Percentiles rank a stretch among this genome's conserved stretches.
Conservation (phyloP, 208 protist genomes). For the Phytomonas francai region DNA sequence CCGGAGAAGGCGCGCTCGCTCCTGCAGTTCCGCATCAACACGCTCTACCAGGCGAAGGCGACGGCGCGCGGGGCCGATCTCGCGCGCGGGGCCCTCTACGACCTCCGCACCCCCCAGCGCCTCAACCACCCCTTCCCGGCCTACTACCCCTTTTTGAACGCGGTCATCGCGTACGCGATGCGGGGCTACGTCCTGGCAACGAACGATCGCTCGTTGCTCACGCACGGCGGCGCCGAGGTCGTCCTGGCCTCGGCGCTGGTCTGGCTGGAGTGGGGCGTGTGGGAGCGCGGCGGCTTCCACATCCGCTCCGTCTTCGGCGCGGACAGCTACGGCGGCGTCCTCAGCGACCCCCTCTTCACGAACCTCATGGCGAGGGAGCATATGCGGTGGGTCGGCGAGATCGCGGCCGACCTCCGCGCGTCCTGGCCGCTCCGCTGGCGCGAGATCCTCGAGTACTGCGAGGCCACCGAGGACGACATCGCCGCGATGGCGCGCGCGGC, state of each 20-base stretch:
- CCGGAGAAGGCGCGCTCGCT: conserved; percentile 64
- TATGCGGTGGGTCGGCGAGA: conserved; percentile 71
- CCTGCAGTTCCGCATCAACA: conserved; percentile 81
- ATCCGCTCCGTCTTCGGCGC: conserved; percentile 78
- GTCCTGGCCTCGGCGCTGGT: conserved; percentile 73
- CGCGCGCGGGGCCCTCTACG: conserved; percentile 76
- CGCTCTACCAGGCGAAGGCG: conserved; percentile 59
- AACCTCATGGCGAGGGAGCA: conserved; percentile 86
- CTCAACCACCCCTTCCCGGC: conserved; percentile 59
- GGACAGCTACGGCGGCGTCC: conserved; percentile 78
- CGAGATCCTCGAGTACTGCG: conserved; percentile 48
- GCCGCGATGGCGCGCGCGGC: conserved; percentile 62
- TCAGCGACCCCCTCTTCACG: conserved; percentile 90
- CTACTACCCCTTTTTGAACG: conserved; percentile 80
- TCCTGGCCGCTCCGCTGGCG: conserved; percentile 45
- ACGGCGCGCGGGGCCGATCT: conserved; percentile 73
- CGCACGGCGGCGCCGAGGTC: conserved; percentile 70
- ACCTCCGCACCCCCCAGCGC: conserved; percentile 75
- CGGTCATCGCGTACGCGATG: conserved; percentile 69
- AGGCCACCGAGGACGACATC: conserved; percentile 70
- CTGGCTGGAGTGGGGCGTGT: conserved; percentile 84
- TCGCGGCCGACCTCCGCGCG: conserved; percentile 45
- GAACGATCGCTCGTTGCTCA: conserved; percentile 64
- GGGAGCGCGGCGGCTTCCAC: conserved; percentile 74
- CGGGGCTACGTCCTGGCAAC: conserved; percentile 77